Evolutionary conservation across 1,139 yeast genomes (phyloP).

Genomic region (Neolecta irregularis): DNA sequence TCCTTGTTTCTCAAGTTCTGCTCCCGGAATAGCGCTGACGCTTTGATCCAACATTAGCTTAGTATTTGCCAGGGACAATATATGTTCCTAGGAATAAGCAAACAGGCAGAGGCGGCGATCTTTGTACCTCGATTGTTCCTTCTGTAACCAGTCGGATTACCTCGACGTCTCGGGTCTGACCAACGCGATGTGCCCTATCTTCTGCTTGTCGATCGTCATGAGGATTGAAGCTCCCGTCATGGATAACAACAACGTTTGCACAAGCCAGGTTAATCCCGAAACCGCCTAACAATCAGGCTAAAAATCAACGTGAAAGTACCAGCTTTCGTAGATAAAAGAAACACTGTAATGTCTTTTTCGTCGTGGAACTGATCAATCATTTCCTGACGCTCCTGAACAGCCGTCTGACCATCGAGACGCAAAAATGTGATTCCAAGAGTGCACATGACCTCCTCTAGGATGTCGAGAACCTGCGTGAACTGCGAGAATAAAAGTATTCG

Average conservation of each 20-base stretch:
- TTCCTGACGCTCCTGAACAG: slow-evolving; percentile 86
- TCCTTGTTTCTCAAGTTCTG: slow-evolving; percentile 33
- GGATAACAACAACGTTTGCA: slow-evolving; percentile 81
- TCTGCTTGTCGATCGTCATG: slow-evolving; percentile 98
- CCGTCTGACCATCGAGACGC: slow-evolving; percentile 82
- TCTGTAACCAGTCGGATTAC: slow-evolving; percentile 64
- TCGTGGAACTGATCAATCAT: slow-evolving; percentile 64
- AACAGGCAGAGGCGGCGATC: too few species aligned
- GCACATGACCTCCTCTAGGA: slow-evolving; percentile 61
- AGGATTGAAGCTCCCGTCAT: slow-evolving; percentile 90
- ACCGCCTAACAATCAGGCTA: slow-evolving; percentile 29
- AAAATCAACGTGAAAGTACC: slow-evolving; percentile 29
- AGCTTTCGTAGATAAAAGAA: slow-evolving; percentile 81
- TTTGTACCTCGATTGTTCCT: slow-evolving; percentile 69
- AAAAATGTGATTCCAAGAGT: slow-evolving; percentile 54
- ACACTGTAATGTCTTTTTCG: slow-evolving; percentile 68
- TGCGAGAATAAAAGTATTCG: slow-evolving; percentile 74
- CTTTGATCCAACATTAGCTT: slow-evolving; percentile 74
- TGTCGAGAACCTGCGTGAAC: slow-evolving; percentile 82
- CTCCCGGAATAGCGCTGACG: slow-evolving; percentile 36
- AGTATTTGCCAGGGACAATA: slow-evolving; percentile 71
- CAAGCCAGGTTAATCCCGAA: slow-evolving; percentile 93
- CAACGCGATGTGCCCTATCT: slow-evolving; percentile 95
- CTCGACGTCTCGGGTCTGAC: slow-evolving; percentile 75
- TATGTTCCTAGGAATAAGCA: too few species aligned